Conservation (phyloP, 2,329 filamentous ascomycete species). For the Eurotiales sp. region DNA sequence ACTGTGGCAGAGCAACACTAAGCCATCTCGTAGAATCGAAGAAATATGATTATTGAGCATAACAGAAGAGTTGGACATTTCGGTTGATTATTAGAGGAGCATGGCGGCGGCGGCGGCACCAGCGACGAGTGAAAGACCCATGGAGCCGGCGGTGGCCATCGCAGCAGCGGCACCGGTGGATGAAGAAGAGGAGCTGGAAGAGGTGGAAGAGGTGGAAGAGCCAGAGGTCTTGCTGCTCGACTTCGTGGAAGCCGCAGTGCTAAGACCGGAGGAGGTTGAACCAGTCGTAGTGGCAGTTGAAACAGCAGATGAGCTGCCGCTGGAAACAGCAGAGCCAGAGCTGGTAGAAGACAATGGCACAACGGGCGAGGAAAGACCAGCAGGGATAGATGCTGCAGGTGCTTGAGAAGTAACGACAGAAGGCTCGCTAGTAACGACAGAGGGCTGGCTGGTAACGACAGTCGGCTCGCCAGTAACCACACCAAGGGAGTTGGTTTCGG, state of each 20-base stretch:
- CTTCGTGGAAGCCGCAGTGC: neutral
- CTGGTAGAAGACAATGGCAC: slow-evolving; percentile 20
- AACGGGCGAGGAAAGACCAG: slow-evolving; percentile 32
- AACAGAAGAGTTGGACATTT: no score
- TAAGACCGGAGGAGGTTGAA: slow-evolving; percentile 15
- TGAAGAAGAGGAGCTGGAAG: slow-evolving; percentile 15
- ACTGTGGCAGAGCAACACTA: neutral
- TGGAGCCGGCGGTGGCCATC: slow-evolving; percentile 33
- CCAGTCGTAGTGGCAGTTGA: slow-evolving; percentile 19
- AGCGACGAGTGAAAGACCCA: slow-evolving; percentile 37
- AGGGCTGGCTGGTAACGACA: slow-evolving; percentile 31
- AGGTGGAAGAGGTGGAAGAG: slow-evolving; percentile 17
- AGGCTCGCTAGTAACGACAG: slow-evolving; percentile 28
- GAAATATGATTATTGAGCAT: no score
- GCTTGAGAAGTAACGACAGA: slow-evolving; percentile 34
- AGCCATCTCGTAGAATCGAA: neutral
- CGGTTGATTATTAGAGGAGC: slow-evolving; percentile 33
- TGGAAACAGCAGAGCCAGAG: slow-evolving; percentile 17
- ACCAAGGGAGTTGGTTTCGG: slow-evolving; percentile 47
- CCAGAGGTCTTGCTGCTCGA: slow-evolving; percentile 21
- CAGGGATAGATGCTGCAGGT: slow-evolving; percentile 39
- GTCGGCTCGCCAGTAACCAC: slow-evolving; percentile 48
- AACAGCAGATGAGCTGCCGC: slow-evolving; percentile 16
- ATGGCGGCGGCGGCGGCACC: slow-evolving; percentile 41
- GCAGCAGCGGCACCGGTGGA: slow-evolving; percentile 30